phyloP scores from a whole-genome alignment of 345 rosid species.

The Leavenworthia alabamica region DNA sequence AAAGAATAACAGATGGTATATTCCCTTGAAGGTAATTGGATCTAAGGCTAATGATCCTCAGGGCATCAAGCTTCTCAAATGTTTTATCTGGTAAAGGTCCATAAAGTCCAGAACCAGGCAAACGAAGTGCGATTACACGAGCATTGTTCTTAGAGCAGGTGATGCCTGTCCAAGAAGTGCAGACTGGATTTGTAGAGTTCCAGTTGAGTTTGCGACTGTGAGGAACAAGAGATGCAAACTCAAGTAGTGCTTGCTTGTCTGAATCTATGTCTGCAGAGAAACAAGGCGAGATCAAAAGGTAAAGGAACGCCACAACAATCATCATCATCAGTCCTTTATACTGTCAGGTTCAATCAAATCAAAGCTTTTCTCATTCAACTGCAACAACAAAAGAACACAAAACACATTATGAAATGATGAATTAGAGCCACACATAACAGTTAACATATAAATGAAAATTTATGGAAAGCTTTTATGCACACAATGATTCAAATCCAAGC shows the following conservation, averaged over 20 bases:
- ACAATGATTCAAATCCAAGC: not conserved
- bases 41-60: conserved; percentile 65
- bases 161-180: conserved; percentile 76
- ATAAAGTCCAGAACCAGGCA: conserved; percentile 70
- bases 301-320: conserved; percentile 33
- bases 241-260: conserved; percentile 71
- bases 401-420: not conserved
- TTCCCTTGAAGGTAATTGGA: conserved; percentile 58
- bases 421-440: not conserved
- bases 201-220: conserved; percentile 79
- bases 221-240: conserved; percentile 60
- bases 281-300: conserved; percentile 32
- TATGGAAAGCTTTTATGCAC: conserved; percentile 2
- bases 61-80: conserved; percentile 67
- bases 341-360: conserved; percentile 9
- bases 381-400: conserved; percentile 15
- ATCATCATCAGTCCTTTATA: conserved; percentile 35
- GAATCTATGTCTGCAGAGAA: conserved; percentile 44
- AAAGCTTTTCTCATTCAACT: conserved; percentile 26
- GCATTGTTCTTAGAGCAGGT: conserved; percentile 46
- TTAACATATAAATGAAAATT: not conserved
- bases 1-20: conserved; percentile 66
- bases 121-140: conserved; percentile 60
- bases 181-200: conserved; percentile 44
- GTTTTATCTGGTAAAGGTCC: conserved; percentile 81